phyloP scores from a whole-genome alignment of 768 basidiomycete genomes.

The Flagelloscypha sp. region DNA sequence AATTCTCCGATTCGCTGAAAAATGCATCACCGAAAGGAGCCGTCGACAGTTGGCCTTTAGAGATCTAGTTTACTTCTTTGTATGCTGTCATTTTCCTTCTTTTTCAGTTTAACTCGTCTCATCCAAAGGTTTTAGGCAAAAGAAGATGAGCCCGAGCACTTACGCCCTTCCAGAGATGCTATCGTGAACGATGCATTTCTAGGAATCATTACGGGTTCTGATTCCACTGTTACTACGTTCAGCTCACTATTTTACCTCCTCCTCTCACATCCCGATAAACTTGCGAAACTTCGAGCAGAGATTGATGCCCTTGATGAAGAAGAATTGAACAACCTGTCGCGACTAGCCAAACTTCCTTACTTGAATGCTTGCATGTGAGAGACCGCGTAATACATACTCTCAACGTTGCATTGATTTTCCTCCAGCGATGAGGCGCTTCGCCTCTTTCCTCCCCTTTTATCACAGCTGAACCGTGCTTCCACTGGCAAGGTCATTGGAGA shows the following conservation, averaged over 20 bases:
- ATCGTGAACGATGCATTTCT: constrained; percentile 26
- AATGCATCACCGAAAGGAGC: no score
- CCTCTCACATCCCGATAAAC: constrained; percentile 22
- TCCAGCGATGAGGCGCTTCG: constrained; percentile 43
- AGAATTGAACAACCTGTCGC: no score
- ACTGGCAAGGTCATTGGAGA: constrained; percentile 30
- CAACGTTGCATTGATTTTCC: constrained; percentile 2
- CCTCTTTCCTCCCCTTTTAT: constrained; percentile 40
- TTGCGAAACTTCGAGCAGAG: constrained; percentile 25
- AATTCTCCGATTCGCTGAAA: no score
- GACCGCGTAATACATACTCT: no score
- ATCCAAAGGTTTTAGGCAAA: no score
- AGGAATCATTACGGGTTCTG: constrained; percentile 34
- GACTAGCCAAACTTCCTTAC: constrained; percentile 25
- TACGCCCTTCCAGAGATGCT: no score
- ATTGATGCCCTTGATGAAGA: constrained; percentile 24
- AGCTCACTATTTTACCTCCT: constrained; percentile 27
- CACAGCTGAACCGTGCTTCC: constrained; percentile 35
- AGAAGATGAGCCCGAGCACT: no score
- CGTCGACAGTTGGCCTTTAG: no score
- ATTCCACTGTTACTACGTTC: constrained; percentile 30
- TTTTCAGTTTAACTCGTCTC: no score
- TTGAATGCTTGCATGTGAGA: constrained; percentile 29
- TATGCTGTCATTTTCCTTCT: no score
- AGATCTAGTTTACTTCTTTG: no score